Percentiles rank a stretch among this genome's conserved stretches.
These are phyloP conservation scores for Nephelium lappaceum DNA, from an alignment of 345 rosid species.

Conservation along the genomic window DNA sequence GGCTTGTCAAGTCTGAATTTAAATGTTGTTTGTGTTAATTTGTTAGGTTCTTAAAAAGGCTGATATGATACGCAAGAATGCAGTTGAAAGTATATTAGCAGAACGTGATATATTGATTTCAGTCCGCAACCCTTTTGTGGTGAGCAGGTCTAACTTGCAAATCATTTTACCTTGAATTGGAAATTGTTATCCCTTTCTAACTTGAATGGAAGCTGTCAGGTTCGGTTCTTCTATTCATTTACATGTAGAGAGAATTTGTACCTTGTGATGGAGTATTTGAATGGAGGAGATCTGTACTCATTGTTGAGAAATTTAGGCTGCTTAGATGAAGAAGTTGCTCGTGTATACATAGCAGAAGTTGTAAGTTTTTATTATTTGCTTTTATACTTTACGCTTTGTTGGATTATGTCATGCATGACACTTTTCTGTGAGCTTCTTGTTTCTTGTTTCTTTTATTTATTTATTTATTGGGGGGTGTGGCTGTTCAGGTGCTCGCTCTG, in stretches of 20 bases:
- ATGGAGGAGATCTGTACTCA: conserved; percentile 98
- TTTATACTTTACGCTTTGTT: neutral
- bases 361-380: conserved; percentile 51
- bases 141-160: conserved; percentile 61
- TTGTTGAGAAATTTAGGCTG: conserved; percentile 96
- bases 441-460: neutral
- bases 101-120: conserved; percentile 99
- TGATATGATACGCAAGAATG: conserved; percentile 99
- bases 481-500: conserved; percentile 87
- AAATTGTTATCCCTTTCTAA: conserved; percentile 30
- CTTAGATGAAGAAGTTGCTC: conserved; percentile 97
- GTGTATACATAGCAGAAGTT: conserved; percentile 98
- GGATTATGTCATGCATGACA: neutral
- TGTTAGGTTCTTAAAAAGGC: conserved; percentile 96
- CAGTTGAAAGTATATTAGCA: conserved; percentile 98
- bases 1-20: conserved; percentile 10
- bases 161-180: conserved; percentile 27
- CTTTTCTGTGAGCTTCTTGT: conserved; percentile 4
- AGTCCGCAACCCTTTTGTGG: conserved; percentile 99
- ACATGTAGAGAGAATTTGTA: conserved; percentile 98
- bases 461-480: conserved; percentile 8
- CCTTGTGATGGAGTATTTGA: conserved; percentile 99
- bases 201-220: conserved; percentile 56
- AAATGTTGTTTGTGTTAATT: conserved; percentile 26
- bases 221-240: conserved; percentile 98